Evolutionary conservation across 257 asterid genomes (phyloP).

Genomic region (Solanum rostratum): DNA sequence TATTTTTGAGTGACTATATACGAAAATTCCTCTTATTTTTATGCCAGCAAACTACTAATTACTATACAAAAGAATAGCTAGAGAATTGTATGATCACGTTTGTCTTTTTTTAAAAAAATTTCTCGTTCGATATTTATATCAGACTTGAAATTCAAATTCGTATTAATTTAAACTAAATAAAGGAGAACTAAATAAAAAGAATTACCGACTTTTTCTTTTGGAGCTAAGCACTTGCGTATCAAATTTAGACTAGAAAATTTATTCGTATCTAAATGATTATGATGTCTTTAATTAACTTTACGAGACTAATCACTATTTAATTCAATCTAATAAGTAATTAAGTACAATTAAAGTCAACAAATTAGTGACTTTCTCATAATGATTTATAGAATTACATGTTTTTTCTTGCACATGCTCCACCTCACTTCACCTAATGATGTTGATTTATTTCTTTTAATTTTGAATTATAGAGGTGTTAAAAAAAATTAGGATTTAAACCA

Average conservation of each 20-base stretch:
- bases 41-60: too few species aligned
- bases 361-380: not conserved
- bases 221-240: not conserved
- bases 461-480: not conserved
- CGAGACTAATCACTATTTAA: not conserved
- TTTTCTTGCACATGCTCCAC: not conserved
- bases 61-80: too few species aligned
- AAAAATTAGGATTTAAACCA: not conserved
- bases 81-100: too few species aligned
- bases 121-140: too few species aligned
- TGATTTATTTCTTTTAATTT: not conserved
- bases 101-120: too few species aligned
- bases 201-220: not conserved
- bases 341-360: not conserved
- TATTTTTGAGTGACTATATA: too few species aligned
- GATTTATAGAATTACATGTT: not conserved
- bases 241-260: not conserved
- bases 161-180: not conserved
- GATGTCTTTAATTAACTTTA: not conserved
- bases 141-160: not conserved
- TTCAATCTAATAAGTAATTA: not conserved
- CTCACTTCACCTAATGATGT: not conserved
- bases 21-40: too few species aligned
- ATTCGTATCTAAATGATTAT: not conserved
- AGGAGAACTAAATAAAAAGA: not conserved